A percentile compares a stretch with the other conserved stretches of the same genome.
phyloP scores from a whole-genome alignment of 2,329 filamentous ascomycete species.

The Daldinia sp. region DNA sequence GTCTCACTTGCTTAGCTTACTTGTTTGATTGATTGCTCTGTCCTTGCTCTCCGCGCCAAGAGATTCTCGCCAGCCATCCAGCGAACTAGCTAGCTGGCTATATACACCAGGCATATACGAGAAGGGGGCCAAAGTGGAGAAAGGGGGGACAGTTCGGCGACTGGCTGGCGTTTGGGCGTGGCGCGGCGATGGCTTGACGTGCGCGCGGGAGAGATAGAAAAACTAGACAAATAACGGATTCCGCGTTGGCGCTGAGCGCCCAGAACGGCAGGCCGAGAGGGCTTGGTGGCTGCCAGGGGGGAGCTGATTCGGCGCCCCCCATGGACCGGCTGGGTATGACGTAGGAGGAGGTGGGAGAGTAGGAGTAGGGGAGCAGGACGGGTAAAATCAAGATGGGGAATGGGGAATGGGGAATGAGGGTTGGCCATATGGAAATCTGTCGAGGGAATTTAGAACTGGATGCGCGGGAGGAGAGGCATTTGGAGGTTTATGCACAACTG shows the following conservation, averaged over 20 bases:
- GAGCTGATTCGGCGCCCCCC: background rate
- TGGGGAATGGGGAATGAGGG: background rate
- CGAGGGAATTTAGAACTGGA: background rate
- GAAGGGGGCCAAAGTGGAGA: background rate
- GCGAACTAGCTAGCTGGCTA: no score
- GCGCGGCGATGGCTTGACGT: constrained; percentile 6
- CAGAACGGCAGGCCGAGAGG: constrained; percentile 23
- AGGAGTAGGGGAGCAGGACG: background rate
- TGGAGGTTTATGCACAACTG: background rate
- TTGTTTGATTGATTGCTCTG: background rate
- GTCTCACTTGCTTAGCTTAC: background rate
- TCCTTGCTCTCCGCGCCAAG: background rate
- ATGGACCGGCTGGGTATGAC: background rate
- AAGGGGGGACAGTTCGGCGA: constrained; percentile 6
- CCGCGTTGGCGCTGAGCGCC: constrained; percentile 6
- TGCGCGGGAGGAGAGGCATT: background rate
- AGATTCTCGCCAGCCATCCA: background rate
- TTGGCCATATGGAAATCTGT: background rate
- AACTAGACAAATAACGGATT: constrained; percentile 27
- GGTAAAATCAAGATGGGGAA: background rate
- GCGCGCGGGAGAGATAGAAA: background rate
- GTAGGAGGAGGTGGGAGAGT: background rate
- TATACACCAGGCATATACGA: background rate
- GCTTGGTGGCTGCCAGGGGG: background rate
- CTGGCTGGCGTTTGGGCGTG: constrained; percentile 9